Conservation (phyloP, 139 green algal species). For the Chlorokybus atmophyticus region DNA sequence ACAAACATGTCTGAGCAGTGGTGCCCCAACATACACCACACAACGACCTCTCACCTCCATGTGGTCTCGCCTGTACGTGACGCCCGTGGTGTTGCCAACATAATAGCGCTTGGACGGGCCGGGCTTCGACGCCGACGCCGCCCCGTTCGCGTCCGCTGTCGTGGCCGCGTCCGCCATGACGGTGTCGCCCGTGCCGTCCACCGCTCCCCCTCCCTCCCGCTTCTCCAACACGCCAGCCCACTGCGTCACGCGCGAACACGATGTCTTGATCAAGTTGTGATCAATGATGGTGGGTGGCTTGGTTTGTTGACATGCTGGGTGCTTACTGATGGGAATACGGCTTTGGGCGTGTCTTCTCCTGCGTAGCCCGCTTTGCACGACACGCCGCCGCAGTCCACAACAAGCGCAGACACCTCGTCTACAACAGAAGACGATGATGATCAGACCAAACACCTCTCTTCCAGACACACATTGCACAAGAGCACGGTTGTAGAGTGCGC, state of each 20-base stretch:
- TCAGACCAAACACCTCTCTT: no score
- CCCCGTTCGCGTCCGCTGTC: constrained; percentile 22
- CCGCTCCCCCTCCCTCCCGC: background rate
- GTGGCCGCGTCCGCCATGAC: constrained; percentile 29
- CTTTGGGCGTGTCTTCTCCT: constrained; percentile 88
- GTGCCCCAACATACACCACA: background rate
- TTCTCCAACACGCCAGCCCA: no score
- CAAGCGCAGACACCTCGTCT: constrained; percentile 90
- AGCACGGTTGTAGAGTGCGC: no score
- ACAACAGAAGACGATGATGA: no score
- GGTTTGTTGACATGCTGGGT: no score
- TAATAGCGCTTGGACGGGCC: constrained; percentile 18
- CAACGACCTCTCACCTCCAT: constrained; percentile 43
- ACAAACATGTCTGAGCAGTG: background rate
- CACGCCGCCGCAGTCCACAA: constrained; percentile 76
- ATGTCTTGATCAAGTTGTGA: no score
- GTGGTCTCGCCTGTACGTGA: constrained; percentile 37
- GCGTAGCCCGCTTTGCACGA: constrained; percentile 78
- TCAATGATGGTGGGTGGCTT: no score
- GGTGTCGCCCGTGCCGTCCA: constrained; percentile 6
- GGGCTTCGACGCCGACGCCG: constrained; percentile 7
- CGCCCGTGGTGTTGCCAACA: constrained; percentile 32
- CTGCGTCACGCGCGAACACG: no score
- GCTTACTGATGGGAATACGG: constrained; percentile 73
- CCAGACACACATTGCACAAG: no score